Base-by-base conservation (phyloP, 768 basidiomycete genomes). In the Xerocomellus amylosporus region DNA sequence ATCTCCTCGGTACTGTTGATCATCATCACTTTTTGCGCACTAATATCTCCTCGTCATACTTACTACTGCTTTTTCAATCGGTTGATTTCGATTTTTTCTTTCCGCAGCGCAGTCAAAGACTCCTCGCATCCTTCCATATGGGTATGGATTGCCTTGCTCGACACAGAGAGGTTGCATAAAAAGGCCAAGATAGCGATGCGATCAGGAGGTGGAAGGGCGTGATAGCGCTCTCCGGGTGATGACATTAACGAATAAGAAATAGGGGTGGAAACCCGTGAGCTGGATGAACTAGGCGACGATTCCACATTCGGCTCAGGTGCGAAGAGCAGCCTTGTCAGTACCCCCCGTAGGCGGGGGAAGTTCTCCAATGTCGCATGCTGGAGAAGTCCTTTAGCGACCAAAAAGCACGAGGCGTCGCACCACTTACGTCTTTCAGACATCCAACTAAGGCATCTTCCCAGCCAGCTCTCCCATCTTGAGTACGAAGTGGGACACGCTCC, bases 51-150 rank as follows among this genome's bases (percentile, higher is more conserved):
- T 26, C 17, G 40, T 51, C 49, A 19, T 9, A 81, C 93, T 75
- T 70, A 96, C 95, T 86, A 80, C 67, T 88, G 85, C 71, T 92
- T 95, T 74, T 88, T 88, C 64, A 87, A 77, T 55, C 95, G 81
- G 73, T 97, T 97, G 56, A 94, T 85, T 58, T 98, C 97, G 31
- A 95, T 93, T 71, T 95, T 90, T 71, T 96, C 92, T 73, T 98
- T 99, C 58, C 97, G 75, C 33, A 97, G 76, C 26, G 94, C 91
- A 9, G 97, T 98, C 58, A 99, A 71, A 59, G 89, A 86, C 62
- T 89, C 83, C 65, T 95, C 93, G 63, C 90, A 92, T 42, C 84
- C 81, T 64, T 99, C 97, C 83, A 98, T 89, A 63, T 92, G 90
- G 6, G 80, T 72, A 65, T 94, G 90, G 20, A 98, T 85, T 10